A percentile compares a stretch with the other conserved stretches of the same genome.
phyloP scores from a whole-genome alignment of 1,139 yeast genomes.

The Saccharomyces hybrid region DNA sequence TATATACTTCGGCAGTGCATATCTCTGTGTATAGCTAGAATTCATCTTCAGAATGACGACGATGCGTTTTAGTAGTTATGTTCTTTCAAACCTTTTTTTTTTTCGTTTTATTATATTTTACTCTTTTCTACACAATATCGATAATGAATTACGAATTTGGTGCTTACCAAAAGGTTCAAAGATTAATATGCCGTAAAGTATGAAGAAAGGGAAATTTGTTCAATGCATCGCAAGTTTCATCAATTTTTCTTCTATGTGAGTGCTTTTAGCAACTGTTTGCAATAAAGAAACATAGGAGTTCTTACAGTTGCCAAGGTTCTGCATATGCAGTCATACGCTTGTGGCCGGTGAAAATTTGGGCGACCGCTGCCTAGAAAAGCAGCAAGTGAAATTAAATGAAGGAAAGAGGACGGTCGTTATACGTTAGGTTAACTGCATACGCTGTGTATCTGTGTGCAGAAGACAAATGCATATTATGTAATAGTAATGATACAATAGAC shows the following conservation, averaged over 20 bases:
- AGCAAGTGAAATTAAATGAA: neutral
- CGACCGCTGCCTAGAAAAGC: neutral
- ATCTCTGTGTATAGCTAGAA: constrained; percentile 13
- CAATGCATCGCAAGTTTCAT: neutral
- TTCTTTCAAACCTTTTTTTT: neutral
- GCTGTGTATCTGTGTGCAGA: neutral
- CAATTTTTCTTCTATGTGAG: neutral
- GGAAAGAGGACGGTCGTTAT: neutral
- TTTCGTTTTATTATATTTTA: neutral
- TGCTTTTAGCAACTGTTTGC: neutral
- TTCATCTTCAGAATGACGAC: neutral
- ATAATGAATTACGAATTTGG: neutral
- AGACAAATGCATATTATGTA: neutral
- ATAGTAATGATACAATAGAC: neutral
- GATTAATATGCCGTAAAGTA: neutral
- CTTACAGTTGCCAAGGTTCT: constrained; percentile 1
- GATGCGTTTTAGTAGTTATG: neutral
- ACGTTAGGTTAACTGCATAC: neutral
- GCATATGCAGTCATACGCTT: neutral
- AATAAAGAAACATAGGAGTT: neutral
- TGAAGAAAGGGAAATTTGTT: neutral
- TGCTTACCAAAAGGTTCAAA: neutral
- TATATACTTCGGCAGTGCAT: constrained; percentile 19
- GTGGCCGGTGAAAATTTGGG: neutral
- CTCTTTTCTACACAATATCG: neutral